Base-by-base conservation (phyloP, 495 filamentous ascomycete genomes). In the Tetracladium setigerum region DNA sequence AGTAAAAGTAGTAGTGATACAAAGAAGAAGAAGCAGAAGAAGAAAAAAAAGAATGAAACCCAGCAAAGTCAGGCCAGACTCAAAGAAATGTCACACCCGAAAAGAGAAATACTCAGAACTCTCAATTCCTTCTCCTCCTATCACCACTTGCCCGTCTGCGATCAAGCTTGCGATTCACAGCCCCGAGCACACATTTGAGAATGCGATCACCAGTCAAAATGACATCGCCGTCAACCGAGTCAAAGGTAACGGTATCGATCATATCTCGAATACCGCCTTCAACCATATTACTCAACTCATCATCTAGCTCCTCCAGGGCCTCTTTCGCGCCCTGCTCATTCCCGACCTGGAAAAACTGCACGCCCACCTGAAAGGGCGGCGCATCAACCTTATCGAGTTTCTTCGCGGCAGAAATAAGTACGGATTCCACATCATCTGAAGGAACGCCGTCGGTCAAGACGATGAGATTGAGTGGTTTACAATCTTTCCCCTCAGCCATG, bases 311-410 rank as follows among this genome's bases (percentile, higher is more conserved):
- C 66, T 78, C 62, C 46, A 95, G 65, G 52, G 82, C 81, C 62
- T 69, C 59, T 30, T 67, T 67, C 0, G 89, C 92, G 0, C 54
- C 66, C 5, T 62, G 53, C 56, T 95, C 89, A 27, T 79, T 72
- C 39, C 92, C 92, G 44, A 97, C 84, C 68, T 98, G 92, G 68
- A 98, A 92, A 67, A 98, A 96, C 65, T 98, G 92, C 47, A 98
- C 82, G 11, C 94, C 92, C 11, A 96, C 71, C 67, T 98, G 92
- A 73, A 87, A 86, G 18, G 87, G 74, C 30, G 83, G 78, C 0
- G 89, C 90, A 30, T 81, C 72, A 4, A 83, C 61, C 14, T 61
- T 65, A 60, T 96, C 91, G 17, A 98, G 69, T 50, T 76, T 77
- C 62, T 75, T 69, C 0, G 89, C 92, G 0, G 76, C 71, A 7